Evolutionary conservation across 345 rosid species (phyloP), one percentile per base, ranked within the genome.

Genomic region (Erysimum cheiranthoides): DNA sequence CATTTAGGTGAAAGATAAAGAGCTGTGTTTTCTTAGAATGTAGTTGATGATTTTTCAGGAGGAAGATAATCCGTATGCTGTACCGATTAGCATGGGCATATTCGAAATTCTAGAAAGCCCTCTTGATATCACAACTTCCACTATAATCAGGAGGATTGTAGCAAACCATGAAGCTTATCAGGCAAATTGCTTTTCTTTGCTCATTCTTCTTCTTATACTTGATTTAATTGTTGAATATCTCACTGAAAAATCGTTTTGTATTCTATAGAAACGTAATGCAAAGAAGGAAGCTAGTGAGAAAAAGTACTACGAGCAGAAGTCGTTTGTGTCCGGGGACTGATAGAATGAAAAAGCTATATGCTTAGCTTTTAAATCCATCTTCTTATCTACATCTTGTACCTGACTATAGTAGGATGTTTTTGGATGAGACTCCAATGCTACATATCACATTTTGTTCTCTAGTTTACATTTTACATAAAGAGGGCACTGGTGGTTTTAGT

Each of bases 151-250:
- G 76, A 89, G 97, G 84, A 94, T 94, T 68, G 86, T 89, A 61
- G 87, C 93, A 51, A 94, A 91, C 82, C 91, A 94, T 27, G 95
- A 89, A 36, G 92, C 90, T 49, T 94, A 90, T 79, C 62, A 42
- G 89, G 98, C 88, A 88, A 69, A 47, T 57, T 8, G 7, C n/a
- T 53, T 28, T 61, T 6, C 43, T 42, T 18, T 36, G 34, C n/a
- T 45, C 16, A 8, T 56, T 46, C 13, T 34, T 18, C n/a, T 28
- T 62, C 52, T 25, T 70, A 25, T 39, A 38, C 25, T 42, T 27
- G n/a, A 11, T 61, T 32, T 18, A 68, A 57, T 45, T 79, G 67
- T 35, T 9, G 46, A 53, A 3, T 64, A 43, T 27, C 42, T 52
- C 27, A 66, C 31, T 25, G 52, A 31, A 70, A 1, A 36, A 17